These are phyloP conservation scores for Salix udensis DNA, from an alignment of 345 rosid species.

Conservation along the genomic window DNA sequence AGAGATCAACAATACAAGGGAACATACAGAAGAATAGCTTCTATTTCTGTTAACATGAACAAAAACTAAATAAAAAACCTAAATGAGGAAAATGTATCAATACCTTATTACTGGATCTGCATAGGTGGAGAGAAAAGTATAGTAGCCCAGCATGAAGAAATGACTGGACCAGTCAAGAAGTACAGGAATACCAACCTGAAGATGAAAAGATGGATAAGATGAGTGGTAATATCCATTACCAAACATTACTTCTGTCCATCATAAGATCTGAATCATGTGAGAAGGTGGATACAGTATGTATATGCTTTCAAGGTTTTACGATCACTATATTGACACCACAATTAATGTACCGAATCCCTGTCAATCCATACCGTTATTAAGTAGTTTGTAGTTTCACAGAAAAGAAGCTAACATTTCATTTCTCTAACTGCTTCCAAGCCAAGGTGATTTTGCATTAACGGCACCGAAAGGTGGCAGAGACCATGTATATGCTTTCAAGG, in stretches of 20 bases:
- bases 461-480: background rate
- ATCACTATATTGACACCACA: background rate
- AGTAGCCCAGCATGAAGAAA: slow-evolving; percentile 76
- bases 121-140: slow-evolving; percentile 73
- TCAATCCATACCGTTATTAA: background rate
- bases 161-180: slow-evolving; percentile 83
- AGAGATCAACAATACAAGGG: background rate
- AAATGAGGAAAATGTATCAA: background rate
- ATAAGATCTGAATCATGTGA: background rate
- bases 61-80: background rate
- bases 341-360: background rate
- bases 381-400: background rate
- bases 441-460: too few species aligned
- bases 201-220: background rate
- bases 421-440: background rate
- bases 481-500: background rate
- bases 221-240: background rate
- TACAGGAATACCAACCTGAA: slow-evolving; percentile 73
- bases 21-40: background rate
- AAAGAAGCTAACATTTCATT: background rate
- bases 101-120: slow-evolving; percentile 78
- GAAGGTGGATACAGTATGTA: background rate
- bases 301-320: background rate
- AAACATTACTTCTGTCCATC: background rate
- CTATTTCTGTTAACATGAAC: too few species aligned